These are phyloP conservation scores for Suaeda aralocaspica DNA, from an alignment of 148 eudicot species.

Conservation along the genomic window DNA sequence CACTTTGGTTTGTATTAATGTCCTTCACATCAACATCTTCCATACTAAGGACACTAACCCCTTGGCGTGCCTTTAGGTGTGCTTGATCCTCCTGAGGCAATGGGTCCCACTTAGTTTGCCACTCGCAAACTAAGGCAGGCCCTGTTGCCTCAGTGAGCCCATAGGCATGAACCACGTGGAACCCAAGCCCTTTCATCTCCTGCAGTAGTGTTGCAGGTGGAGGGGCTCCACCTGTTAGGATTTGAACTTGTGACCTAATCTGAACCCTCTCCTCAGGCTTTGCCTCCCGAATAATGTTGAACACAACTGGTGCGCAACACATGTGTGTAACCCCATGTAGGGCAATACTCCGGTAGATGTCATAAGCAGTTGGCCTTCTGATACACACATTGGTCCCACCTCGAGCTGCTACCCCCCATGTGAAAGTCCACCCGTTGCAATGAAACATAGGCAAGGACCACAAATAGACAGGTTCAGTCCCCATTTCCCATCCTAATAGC, in stretches of 20 bases:
- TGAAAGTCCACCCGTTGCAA: slow-evolving; percentile 98
- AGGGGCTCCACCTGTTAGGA: slow-evolving; percentile 86
- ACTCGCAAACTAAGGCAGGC: slow-evolving; percentile 81
- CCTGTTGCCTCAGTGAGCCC: slow-evolving; percentile 91
- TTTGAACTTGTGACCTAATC: slow-evolving; percentile 33
- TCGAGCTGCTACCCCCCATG: slow-evolving; percentile 91
- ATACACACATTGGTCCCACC: slow-evolving; percentile 95
- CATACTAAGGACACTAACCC: slow-evolving; percentile 53
- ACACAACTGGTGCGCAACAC: slow-evolving; percentile 82
- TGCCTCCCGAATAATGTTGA: slow-evolving; percentile 60
- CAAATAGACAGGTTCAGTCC: slow-evolving; percentile 60
- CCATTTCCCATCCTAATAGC: slow-evolving; percentile 80
- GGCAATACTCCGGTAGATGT: slow-evolving; percentile 47
- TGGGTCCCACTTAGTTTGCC: slow-evolving; percentile 62
- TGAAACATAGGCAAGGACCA: slow-evolving; percentile 98
- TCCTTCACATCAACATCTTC: slow-evolving; percentile 65
- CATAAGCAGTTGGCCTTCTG: slow-evolving; percentile 52
- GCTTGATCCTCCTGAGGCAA: slow-evolving; percentile 36
- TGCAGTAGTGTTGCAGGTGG: slow-evolving; percentile 61
- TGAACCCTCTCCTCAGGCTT: slow-evolving; percentile 33
- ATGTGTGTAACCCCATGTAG: slow-evolving; percentile 70
- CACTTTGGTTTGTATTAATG: slow-evolving; percentile 39
- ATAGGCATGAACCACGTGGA: slow-evolving; percentile 80
- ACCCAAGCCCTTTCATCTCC: slow-evolving; percentile 55
- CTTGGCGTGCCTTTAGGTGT: slow-evolving; percentile 67